Conservation (phyloP, 2,329 filamentous ascomycete species). For the Beauveria pseudobassiana region DNA sequence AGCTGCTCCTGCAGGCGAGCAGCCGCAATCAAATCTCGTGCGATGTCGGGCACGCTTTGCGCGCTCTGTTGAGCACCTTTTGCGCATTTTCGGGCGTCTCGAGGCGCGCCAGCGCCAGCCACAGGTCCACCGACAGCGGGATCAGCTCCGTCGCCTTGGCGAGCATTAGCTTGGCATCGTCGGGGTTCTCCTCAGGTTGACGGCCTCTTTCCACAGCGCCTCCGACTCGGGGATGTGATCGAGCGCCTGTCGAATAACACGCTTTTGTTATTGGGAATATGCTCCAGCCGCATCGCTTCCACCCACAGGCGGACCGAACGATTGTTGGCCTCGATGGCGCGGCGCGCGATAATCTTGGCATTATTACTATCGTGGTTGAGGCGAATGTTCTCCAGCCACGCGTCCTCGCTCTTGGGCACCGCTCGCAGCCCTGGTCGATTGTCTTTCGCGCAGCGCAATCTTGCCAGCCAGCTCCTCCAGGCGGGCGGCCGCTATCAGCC, state of each 20-base stretch:
- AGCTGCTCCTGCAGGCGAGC: constrained; percentile 83
- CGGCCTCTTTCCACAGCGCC: constrained; percentile 94
- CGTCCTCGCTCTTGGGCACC: constrained; percentile 90
- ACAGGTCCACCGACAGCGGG: constrained; percentile 85
- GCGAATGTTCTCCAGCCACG: constrained; percentile 92
- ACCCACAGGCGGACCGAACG: constrained; percentile 87
- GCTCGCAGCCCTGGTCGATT: constrained; percentile 79
- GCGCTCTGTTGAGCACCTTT: constrained; percentile 88
- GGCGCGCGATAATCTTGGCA: constrained; percentile 89
- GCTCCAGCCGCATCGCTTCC: constrained; percentile 89
- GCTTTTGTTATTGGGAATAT: constrained; percentile 79
- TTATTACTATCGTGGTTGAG: constrained; percentile 80
- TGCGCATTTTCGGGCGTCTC: constrained; percentile 89
- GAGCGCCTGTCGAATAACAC: constrained; percentile 83
- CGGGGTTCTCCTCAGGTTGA: constrained; percentile 86
- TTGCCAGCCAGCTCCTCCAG: constrained; percentile 91
- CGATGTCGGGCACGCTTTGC: constrained; percentile 87
- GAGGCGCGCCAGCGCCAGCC: constrained; percentile 85
- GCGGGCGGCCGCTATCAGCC: constrained; percentile 92
- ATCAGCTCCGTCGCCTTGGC: constrained; percentile 96
- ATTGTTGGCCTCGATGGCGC: constrained; percentile 87
- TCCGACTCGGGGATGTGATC: constrained; percentile 93
- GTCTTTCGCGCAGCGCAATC: constrained; percentile 78
- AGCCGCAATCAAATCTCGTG: constrained; percentile 94
- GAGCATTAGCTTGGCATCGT: constrained; percentile 79